phyloP scores from a whole-genome alignment of 1,139 yeast species.

The Suhomyces kunorum region DNA sequence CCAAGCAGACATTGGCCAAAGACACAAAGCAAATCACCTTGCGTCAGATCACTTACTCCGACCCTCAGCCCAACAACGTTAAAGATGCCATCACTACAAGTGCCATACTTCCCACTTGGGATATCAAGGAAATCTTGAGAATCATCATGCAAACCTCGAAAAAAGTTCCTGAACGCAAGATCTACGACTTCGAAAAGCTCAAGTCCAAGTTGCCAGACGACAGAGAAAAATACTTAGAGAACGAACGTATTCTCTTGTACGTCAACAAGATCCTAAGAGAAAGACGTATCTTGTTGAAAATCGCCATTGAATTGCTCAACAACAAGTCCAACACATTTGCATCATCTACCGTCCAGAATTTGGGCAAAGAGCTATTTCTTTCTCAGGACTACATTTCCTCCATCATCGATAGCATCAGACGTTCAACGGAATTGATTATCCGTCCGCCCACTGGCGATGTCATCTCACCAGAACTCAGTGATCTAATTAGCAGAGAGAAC shows the following conservation, averaged over 20 bases:
- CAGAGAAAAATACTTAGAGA: conserved; percentile 32
- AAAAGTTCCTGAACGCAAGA: conserved; percentile 36
- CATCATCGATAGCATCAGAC: conserved; percentile 23
- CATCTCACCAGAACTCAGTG: conserved; percentile 24
- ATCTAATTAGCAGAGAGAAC: conserved; percentile 35
- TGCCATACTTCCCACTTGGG: conserved; percentile 32
- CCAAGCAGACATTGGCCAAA: conserved; percentile 11
- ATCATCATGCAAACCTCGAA: conserved; percentile 43
- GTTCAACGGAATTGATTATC: conserved; percentile 4
- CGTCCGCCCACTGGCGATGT: conserved; percentile 13
- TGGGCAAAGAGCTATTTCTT: conserved; percentile 41
- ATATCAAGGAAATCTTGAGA: conserved; percentile 46
- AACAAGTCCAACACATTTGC: conserved; percentile 33
- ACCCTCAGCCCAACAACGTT: conserved; percentile 32
- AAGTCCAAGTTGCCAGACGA: conserved; percentile 42
- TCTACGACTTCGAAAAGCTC: conserved; percentile 24
- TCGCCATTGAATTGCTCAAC: conserved; percentile 41
- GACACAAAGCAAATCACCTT: conserved; percentile 35
- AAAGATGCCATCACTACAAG: conserved; percentile 45
- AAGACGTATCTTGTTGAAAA: conserved; percentile 44
- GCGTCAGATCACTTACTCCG: conserved; percentile 42
- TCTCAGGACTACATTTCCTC: conserved; percentile 28
- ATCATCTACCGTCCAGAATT: conserved; percentile 36
- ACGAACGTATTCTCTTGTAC: conserved; percentile 33
- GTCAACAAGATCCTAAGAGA: conserved; percentile 44